Percentiles rank a stretch among this genome's conserved stretches.
Conservation (phyloP, 1,284 basidiomycete species). For the Bondarzewia mesenterica region DNA sequence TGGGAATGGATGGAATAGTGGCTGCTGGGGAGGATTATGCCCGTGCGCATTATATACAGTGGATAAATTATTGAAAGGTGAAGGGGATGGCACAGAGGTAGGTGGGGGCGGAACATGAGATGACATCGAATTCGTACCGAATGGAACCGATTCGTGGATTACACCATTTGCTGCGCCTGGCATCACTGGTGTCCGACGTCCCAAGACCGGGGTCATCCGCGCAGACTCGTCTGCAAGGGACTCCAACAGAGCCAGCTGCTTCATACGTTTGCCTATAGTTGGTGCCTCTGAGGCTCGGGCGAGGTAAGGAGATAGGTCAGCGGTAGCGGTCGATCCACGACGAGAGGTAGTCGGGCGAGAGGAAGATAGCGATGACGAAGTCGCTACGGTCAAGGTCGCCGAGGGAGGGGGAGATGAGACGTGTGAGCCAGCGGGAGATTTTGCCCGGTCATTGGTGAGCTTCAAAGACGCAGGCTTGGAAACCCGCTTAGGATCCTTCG, state of each 20-base stretch:
- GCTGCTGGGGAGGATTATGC: constrained; percentile 9
- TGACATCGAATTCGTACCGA: constrained; percentile 6
- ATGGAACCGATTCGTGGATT: constrained; percentile 5
- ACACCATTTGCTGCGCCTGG: constrained; percentile 16
- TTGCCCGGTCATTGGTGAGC: neutral
- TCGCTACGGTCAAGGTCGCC: constrained; percentile 13
- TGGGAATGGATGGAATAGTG: constrained; percentile 12
- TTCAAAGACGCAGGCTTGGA: neutral
- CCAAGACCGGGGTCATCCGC: constrained; percentile 42
- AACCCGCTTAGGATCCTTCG: constrained; percentile 3
- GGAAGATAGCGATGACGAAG: constrained; percentile 6
- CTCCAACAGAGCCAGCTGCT: constrained; percentile 69
- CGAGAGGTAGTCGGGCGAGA: constrained; percentile 10
- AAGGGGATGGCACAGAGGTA: constrained; percentile 15
- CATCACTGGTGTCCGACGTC: constrained; percentile 19
- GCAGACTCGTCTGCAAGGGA: constrained; percentile 65
- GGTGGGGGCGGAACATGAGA: constrained; percentile 12
- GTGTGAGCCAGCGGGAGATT: neutral
- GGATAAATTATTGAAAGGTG: constrained; percentile 12
- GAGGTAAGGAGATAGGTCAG: constrained; percentile 60
- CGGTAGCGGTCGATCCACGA: constrained; percentile 25
- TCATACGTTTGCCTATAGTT: constrained; percentile 45
- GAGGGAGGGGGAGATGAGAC: constrained; percentile 7
- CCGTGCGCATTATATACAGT: constrained; percentile 14
- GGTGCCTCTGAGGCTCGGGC: constrained; percentile 39